Percentiles rank a stretch among this genome's conserved stretches.
Evolutionary conservation across 1,139 yeast genomes (phyloP).

Genomic region (Petasospora rhodanensis): DNA sequence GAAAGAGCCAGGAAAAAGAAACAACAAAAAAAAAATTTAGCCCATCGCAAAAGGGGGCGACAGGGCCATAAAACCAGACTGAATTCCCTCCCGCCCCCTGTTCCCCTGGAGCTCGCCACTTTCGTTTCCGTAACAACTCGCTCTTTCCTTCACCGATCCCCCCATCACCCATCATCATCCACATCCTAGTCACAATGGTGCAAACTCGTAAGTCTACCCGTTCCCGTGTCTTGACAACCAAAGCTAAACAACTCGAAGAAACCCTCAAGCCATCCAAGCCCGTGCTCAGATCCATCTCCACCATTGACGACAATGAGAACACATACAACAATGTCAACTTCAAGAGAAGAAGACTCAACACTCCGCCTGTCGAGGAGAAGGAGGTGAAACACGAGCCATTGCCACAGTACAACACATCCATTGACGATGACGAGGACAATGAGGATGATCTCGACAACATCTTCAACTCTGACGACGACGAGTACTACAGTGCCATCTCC

Average conservation of each 20-base stretch:
- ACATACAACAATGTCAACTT: constrained; percentile 25
- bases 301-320: constrained; percentile 26
- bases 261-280: constrained; percentile 19
- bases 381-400: too few relatives aligned
- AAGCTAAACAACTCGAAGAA: constrained; percentile 26
- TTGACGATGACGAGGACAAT: constrained; percentile 16
- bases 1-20: too few relatives aligned
- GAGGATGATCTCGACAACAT: constrained; percentile 22
- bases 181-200: constrained; percentile 12
- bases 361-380: constrained; percentile 6
- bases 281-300: constrained; percentile 25
- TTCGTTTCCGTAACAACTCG: neutral
- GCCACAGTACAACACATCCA: constrained; percentile 9
- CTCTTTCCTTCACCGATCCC: neutral
- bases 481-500: constrained; percentile 23
- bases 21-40: constrained; percentile 5
- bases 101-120: neutral
- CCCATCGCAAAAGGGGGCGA: constrained; percentile 6
- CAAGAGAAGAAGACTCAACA: constrained; percentile 24
- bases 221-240: constrained; percentile 20
- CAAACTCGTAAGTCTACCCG: constrained; percentile 27
- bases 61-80: constrained; percentile 1
- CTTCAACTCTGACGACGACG: constrained; percentile 26
- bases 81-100: too few relatives aligned
- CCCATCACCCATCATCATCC: neutral